Evolutionary conservation across 768 basidiomycete genomes (phyloP).

Genomic region (Amanita polypyramis): DNA sequence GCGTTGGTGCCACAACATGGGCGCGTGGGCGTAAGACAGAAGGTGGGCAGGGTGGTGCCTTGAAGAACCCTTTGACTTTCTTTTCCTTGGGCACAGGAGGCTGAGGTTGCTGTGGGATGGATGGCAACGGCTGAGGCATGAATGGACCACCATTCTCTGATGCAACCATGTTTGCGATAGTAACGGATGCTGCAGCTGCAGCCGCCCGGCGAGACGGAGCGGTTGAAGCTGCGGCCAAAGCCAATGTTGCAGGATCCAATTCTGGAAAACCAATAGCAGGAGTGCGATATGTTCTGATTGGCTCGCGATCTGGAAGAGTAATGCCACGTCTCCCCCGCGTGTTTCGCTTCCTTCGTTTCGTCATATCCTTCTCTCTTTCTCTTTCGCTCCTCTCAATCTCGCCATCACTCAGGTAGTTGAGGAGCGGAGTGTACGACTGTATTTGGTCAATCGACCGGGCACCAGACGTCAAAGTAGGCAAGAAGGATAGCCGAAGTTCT

Average conservation of each 20-base stretch:
- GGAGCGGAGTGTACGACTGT: constrained; percentile 73
- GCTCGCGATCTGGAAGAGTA: constrained; percentile 86
- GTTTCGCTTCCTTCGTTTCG: constrained; percentile 74
- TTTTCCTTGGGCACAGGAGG: constrained; percentile 11
- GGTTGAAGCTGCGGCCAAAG: constrained; percentile 50
- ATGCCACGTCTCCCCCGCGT: constrained; percentile 75
- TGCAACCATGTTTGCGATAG: constrained; percentile 89
- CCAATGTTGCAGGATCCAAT: constrained; percentile 59
- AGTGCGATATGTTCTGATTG: constrained; percentile 84
- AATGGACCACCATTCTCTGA: constrained; percentile 74
- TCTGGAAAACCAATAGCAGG: constrained; percentile 81
- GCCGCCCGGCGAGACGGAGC: constrained; percentile 76
- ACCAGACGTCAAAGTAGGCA: constrained; percentile 67
- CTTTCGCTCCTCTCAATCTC: constrained; percentile 86
- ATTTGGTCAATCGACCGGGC: constrained; percentile 73
- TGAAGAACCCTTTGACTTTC: constrained; percentile 53
- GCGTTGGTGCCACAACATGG: constrained; percentile 44
- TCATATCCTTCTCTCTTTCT: constrained; percentile 89
- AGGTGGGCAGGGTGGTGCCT: constrained; percentile 49
- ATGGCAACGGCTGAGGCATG: constrained; percentile 32
- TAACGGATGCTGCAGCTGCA: constrained; percentile 71
- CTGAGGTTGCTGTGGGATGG: constrained; percentile 25
- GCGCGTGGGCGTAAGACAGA: constrained; percentile 53
- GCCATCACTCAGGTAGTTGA: constrained; percentile 80
- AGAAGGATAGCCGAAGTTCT: constrained; percentile 82